Percentiles rank a stretch among this genome's conserved stretches.
Conservation (phyloP, 768 basidiomycete species). For the Lyophyllum atratum region DNA sequence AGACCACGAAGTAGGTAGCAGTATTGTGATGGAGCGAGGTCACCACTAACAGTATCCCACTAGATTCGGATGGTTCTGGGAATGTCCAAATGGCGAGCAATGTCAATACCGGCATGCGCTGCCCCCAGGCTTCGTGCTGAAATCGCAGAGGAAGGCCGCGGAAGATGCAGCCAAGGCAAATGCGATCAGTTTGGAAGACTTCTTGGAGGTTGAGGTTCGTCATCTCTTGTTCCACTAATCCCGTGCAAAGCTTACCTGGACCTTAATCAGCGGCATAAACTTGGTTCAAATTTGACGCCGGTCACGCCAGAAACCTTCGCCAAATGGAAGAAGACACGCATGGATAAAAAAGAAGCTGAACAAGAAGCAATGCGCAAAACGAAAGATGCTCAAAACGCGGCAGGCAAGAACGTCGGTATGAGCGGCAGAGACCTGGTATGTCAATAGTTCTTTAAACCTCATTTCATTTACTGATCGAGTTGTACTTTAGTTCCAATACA, state of each 20-base stretch:
- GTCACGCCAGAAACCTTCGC: conserved; percentile 92
- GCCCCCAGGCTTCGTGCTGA: conserved; percentile 94
- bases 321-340: conserved; percentile 91
- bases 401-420: conserved; percentile 93
- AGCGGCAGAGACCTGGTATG: conserved; percentile 91
- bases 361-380: conserved; percentile 77
- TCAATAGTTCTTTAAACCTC: conserved; percentile 14
- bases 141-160: conserved; percentile 87
- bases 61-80: conserved; percentile 95
- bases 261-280: conserved; percentile 80
- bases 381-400: conserved; percentile 78
- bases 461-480: conserved; percentile 3
- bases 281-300: conserved; percentile 87
- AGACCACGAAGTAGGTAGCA: conserved; percentile 68
- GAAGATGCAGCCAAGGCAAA: conserved; percentile 92
- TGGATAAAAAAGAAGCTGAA: conserved; percentile 95
- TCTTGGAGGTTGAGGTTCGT: conserved; percentile 92
- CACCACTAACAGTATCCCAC: neutral
- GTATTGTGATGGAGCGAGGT: neutral
- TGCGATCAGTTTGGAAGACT: conserved; percentile 91
- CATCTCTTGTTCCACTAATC: neutral
- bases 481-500: conserved; percentile 83
- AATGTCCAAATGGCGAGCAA: conserved; percentile 83
- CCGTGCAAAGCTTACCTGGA: neutral
- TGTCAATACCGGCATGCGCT: conserved; percentile 96